Conservation (phyloP, 768 basidiomycete genomes). For the Xerocomus spinulosus region DNA sequence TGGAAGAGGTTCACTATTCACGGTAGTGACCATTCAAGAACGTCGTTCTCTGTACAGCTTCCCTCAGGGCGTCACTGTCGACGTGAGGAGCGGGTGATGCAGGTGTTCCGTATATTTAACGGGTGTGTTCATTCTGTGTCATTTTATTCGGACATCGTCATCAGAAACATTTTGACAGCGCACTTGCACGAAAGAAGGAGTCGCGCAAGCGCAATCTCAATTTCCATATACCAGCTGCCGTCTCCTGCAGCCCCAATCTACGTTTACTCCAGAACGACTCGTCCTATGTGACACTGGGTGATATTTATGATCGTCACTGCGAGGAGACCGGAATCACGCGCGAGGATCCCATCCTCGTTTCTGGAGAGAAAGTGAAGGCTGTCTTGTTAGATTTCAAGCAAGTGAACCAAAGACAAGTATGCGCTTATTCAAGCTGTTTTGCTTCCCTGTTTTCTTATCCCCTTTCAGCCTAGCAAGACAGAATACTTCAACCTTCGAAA, state of each 20-base stretch:
- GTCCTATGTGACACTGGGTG: slow-evolving; percentile 85
- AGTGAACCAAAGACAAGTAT: slow-evolving; percentile 39
- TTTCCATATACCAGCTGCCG: slow-evolving; percentile 86
- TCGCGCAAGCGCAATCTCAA: slow-evolving; percentile 84
- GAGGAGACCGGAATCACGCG: slow-evolving; percentile 65
- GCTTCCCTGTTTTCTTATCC: not conserved
- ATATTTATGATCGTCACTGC: slow-evolving; percentile 92
- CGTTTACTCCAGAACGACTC: slow-evolving; percentile 89
- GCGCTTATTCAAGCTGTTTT: slow-evolving; percentile 5
- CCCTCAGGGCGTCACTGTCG: slow-evolving; percentile 82
- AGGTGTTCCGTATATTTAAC: slow-evolving; percentile 92
- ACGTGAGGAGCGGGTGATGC: slow-evolving; percentile 88
- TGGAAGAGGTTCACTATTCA: slow-evolving; percentile 90
- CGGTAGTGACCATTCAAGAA: slow-evolving; percentile 85
- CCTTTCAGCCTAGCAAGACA: slow-evolving; percentile 48
- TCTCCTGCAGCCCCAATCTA: slow-evolving; percentile 78
- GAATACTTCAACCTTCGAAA: slow-evolving; percentile 72
- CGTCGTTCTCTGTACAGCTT: slow-evolving; percentile 87
- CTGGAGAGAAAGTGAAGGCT: slow-evolving; percentile 78
- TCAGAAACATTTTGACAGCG: slow-evolving; percentile 42
- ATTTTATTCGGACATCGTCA: not conserved
- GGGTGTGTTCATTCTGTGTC: slow-evolving; percentile 45
- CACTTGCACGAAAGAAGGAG: slow-evolving; percentile 84
- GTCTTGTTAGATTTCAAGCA: slow-evolving; percentile 58
- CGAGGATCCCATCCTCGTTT: slow-evolving; percentile 84